Conservation (phyloP, 2,329 filamentous ascomycete genomes). For the Helotiales sp. region DNA sequence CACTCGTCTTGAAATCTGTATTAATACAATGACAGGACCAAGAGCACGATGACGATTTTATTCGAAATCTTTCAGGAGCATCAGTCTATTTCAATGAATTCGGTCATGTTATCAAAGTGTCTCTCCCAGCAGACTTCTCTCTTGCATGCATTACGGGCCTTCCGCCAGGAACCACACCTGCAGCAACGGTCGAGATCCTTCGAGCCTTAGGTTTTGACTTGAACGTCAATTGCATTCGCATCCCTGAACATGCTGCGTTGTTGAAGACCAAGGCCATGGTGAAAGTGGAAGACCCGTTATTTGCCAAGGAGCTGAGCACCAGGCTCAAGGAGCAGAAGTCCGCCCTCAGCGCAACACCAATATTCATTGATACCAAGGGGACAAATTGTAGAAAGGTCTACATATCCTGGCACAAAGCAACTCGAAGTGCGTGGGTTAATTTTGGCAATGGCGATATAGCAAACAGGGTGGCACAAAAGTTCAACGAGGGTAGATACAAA, state of each 20-base stretch:
- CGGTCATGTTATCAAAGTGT: slow-evolving; percentile 37
- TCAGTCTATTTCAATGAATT: slow-evolving; percentile 32
- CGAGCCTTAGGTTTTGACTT: slow-evolving; percentile 30
- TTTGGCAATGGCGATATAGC: slow-evolving; percentile 36
- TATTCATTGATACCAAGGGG: slow-evolving; percentile 20
- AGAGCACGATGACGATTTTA: slow-evolving; percentile 31
- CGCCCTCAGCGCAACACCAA: slow-evolving; percentile 24
- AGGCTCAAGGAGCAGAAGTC: slow-evolving; percentile 23
- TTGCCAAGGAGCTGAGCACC: slow-evolving; percentile 29
- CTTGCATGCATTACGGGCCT: slow-evolving; percentile 34
- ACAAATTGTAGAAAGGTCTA: slow-evolving; percentile 38
- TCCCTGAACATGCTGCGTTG: slow-evolving; percentile 14
- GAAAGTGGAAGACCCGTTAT: slow-evolving; percentile 35
- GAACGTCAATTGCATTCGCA: slow-evolving; percentile 24
- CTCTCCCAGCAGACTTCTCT: slow-evolving; percentile 38
- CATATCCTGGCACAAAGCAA: slow-evolving; percentile 39
- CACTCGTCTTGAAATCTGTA: slow-evolving; percentile 11
- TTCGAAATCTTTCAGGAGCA: slow-evolving; percentile 35
- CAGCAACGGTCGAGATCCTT: slow-evolving; percentile 26
- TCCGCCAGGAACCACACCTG: slow-evolving; percentile 23
- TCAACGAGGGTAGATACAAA: slow-evolving; percentile 33
- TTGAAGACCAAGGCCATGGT: slow-evolving; percentile 23
- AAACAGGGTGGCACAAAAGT: slow-evolving; percentile 32
- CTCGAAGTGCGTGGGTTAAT: slow-evolving; percentile 34
- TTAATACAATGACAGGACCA: slow-evolving; percentile 30